Evolutionary conservation across 495 filamentous ascomycete genomes (phyloP).

Genomic region (Neurospora cerealis): DNA sequence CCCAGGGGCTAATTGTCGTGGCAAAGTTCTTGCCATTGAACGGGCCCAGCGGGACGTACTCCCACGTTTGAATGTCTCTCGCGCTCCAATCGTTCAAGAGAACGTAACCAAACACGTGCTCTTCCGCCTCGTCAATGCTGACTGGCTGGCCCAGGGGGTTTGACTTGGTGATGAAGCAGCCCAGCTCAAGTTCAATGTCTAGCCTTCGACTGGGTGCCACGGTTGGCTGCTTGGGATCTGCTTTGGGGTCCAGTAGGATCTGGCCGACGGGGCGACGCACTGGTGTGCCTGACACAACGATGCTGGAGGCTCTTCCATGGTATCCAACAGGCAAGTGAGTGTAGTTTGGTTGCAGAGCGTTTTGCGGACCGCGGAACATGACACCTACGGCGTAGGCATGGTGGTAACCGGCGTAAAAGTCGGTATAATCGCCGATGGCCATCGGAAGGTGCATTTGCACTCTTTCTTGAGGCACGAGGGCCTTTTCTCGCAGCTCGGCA

Average conservation of each 20-base stretch:
- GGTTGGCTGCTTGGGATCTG: slow-evolving; percentile 45
- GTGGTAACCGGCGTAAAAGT: slow-evolving; percentile 90
- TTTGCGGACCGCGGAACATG: slow-evolving; percentile 72
- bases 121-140: slow-evolving; percentile 51
- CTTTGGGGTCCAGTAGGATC: slow-evolving; percentile 55
- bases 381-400: slow-evolving; percentile 77
- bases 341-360: slow-evolving; percentile 85
- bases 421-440: slow-evolving; percentile 89
- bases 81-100: slow-evolving; percentile 95
- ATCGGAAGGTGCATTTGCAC: slow-evolving; percentile 74
- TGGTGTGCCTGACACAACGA: slow-evolving; percentile 66
- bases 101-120: slow-evolving; percentile 77
- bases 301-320: slow-evolving; percentile 69
- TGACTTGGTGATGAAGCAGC: slow-evolving; percentile 61
- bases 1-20: slow-evolving; percentile 83
- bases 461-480: slow-evolving; percentile 40
- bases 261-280: slow-evolving; percentile 76
- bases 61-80: slow-evolving; percentile 83
- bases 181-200: slow-evolving; percentile 85
- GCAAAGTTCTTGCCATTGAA: slow-evolving; percentile 93
- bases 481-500: slow-evolving; percentile 15
- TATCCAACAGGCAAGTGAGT: slow-evolving; percentile 85
- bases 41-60: slow-evolving; percentile 76
- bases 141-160: slow-evolving; percentile 59
- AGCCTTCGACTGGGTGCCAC: slow-evolving; percentile 56